Percentiles rank a stretch among this genome's conserved stretches.
These are phyloP conservation scores for Triadica sebifera DNA, from an alignment of 345 rosid species.

Conservation along the genomic window DNA sequence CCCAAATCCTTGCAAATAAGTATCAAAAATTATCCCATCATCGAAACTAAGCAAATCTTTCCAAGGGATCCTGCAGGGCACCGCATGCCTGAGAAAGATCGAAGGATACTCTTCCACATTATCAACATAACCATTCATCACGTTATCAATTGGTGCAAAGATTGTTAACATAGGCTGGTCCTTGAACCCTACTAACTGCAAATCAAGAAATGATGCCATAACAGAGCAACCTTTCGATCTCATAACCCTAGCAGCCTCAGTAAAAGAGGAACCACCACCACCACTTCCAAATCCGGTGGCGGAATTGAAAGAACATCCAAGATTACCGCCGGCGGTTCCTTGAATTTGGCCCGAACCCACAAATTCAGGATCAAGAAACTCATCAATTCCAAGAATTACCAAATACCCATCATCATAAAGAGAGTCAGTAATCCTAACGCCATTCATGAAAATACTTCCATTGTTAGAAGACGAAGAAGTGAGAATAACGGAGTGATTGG, in stretches of 20 bases:
- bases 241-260: conserved; percentile 24
- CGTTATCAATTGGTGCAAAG: conserved; percentile 44
- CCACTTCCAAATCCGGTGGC: neutral
- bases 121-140: conserved; percentile 12
- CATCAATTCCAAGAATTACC: conserved; percentile 33
- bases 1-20: conserved; percentile 31
- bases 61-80: conserved; percentile 35
- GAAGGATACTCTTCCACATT: conserved; percentile 24
- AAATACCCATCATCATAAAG: conserved; percentile 41
- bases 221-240: conserved; percentile 38
- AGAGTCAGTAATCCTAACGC: conserved; percentile 24
- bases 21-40: conserved; percentile 24
- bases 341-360: neutral
- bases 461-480: conserved; percentile 19
- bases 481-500: conserved; percentile 38
- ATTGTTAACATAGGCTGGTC: conserved; percentile 24
- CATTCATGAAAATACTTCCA: conserved; percentile 22
- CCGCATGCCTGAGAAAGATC: conserved; percentile 36
- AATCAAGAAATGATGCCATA: conserved; percentile 44
- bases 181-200: conserved; percentile 33
- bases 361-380: conserved; percentile 35
- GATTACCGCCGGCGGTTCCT: conserved; percentile 7
- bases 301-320: conserved; percentile 4
- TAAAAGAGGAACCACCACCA: conserved; percentile 8
- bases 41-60: conserved; percentile 31